Evolutionary conservation across 805 yeast species (phyloP).

Genomic region (Kazachstania martiniae): DNA sequence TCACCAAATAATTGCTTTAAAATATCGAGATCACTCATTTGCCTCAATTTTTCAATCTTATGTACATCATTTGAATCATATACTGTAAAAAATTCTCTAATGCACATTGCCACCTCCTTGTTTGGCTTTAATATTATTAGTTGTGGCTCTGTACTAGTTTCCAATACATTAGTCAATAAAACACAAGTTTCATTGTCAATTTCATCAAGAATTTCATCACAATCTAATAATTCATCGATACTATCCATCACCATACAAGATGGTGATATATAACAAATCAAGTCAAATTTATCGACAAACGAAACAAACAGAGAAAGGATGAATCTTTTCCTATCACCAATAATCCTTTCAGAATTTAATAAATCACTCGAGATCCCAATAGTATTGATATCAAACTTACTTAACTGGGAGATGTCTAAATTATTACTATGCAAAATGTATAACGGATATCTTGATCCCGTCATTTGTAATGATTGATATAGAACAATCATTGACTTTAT

Average conservation of each 20-base stretch:
- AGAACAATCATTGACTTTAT: conserved; percentile 17
- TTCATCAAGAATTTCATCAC: conserved; percentile 17
- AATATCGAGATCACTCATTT: conserved; percentile 15
- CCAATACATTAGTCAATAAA: conserved; percentile 15
- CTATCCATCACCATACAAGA: conserved; percentile 20
- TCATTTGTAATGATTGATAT: conserved; percentile 14
- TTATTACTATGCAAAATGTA: conserved; percentile 14
- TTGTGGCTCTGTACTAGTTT: conserved; percentile 10
- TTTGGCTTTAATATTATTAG: conserved; percentile 21
- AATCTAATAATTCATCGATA: conserved; percentile 22
- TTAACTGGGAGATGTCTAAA: conserved; percentile 9
- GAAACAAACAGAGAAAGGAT: conserved; percentile 16
- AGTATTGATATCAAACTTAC: conserved; percentile 4
- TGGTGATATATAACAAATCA: conserved; percentile 26
- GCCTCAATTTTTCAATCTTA: conserved; percentile 8
- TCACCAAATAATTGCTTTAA: conserved; percentile 22
- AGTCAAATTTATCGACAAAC: conserved; percentile 14
- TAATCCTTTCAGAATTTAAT: not conserved
- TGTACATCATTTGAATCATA: conserved; percentile 13
- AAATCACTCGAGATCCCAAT: conserved; percentile 3
- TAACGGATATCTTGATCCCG: conserved; percentile 16
- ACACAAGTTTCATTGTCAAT: conserved; percentile 29
- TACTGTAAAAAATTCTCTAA: conserved; percentile 24
- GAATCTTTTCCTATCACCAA: conserved; percentile 6
- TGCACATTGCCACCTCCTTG: conserved; percentile 23